A percentile compares a stretch with the other conserved stretches of the same genome.
Evolutionary conservation across 495 filamentous ascomycete genomes (phyloP).

Genomic region (Astrothelium subdiscretum): DNA sequence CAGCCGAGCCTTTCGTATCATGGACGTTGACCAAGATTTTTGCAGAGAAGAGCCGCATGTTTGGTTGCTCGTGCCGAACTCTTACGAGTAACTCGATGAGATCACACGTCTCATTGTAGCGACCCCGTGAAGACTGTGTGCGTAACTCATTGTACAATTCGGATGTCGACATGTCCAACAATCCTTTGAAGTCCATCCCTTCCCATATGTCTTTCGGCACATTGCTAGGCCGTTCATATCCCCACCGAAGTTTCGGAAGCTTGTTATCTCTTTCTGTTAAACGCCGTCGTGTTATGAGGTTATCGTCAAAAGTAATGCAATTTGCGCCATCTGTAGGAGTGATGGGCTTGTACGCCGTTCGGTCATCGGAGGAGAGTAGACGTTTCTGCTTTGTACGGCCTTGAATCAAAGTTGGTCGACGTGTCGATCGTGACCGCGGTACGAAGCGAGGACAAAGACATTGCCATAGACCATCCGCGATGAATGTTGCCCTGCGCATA

Average conservation of each 20-base stretch:
- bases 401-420: constrained; percentile 1
- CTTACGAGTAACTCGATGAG: constrained; percentile 48
- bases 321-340: background rate
- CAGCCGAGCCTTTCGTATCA: constrained; percentile 49
- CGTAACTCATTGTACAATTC: constrained; percentile 39
- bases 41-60: constrained; percentile 55
- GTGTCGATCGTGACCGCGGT: background rate
- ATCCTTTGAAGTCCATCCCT: constrained; percentile 1
- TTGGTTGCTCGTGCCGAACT: constrained; percentile 50
- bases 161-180: constrained; percentile 12
- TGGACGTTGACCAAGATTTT: constrained; percentile 61
- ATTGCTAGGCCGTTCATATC: background rate
- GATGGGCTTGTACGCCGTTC: background rate
- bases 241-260: background rate
- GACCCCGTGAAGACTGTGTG: constrained; percentile 21
- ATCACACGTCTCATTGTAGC: constrained; percentile 22
- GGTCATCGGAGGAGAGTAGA: background rate
- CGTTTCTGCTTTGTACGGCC: constrained; percentile 4
- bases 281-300: background rate
- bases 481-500: constrained; percentile 16
- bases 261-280: background rate
- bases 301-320: background rate
- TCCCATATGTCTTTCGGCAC: background rate
- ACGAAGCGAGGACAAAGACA: constrained; percentile 27
- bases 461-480: constrained; percentile 28